A percentile compares a stretch with the other conserved stretches of the same genome.
Conservation (phyloP, 2,329 filamentous ascomycete species). For the Phyllosticta ampelicida region DNA sequence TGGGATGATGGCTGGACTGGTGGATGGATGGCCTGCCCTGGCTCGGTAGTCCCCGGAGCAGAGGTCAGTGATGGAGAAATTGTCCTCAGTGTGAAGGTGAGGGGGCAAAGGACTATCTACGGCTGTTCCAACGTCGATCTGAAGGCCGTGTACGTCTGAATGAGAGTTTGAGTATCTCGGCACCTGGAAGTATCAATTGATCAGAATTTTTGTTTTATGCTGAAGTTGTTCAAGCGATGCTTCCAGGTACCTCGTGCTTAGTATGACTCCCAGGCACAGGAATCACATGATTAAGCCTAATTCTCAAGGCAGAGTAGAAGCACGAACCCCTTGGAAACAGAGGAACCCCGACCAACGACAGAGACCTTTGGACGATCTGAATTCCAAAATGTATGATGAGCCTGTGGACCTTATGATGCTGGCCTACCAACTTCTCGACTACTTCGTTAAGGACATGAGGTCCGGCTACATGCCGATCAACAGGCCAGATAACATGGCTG, state of each 20-base stretch:
- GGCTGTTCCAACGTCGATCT: not conserved
- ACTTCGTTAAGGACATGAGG: constrained; percentile 17
- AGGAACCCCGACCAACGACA: not conserved
- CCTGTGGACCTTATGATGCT: constrained; percentile 4
- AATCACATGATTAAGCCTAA: too few species aligned
- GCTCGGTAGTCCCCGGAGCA: not conserved
- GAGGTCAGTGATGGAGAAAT: constrained; percentile 26
- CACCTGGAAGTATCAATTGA: not conserved
- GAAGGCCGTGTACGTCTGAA: not conserved
- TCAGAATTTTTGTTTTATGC: too few species aligned
- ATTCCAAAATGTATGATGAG: constrained; percentile 14
- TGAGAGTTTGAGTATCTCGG: not conserved
- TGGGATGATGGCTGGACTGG: not conserved
- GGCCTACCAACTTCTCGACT: constrained; percentile 14
- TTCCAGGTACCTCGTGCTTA: too few species aligned
- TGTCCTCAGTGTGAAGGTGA: not conserved
- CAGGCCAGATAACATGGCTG: constrained; percentile 17
- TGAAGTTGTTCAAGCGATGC: too few species aligned
- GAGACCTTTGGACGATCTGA: constrained; percentile 13
- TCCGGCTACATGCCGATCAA: constrained; percentile 17
- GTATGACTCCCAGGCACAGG: too few species aligned
- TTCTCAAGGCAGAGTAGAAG: too few species aligned
- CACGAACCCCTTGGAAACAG: too few species aligned
- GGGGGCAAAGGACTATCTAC: not conserved
- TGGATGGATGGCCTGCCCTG: not conserved